Base-by-base conservation (phyloP, 805 yeast genomes). In the Lachancea thermotolerans region DNA sequence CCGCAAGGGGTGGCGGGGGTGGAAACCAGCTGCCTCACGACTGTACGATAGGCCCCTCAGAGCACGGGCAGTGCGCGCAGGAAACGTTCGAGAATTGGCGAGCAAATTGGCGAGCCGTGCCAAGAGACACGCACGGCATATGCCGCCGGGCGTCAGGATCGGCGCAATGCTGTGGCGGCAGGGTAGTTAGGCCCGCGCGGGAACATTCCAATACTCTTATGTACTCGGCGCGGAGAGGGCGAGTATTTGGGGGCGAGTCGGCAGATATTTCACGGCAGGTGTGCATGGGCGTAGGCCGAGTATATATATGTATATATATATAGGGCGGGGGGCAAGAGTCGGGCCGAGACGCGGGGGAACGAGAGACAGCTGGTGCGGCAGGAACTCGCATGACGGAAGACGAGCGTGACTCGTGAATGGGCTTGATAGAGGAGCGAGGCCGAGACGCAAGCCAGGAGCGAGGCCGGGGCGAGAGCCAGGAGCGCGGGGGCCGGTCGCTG, bases 401-500 rank as follows among this genome's bases (percentile, higher is more conserved):
- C 14, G 33, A 11, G 18, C 33, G 18, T 21, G 10, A 21, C 14
- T 21, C 14, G 28, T 37, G 32, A 29, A 37, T 37, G 41, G 14
- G 21, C 17, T 27, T 37, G 41, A 14, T 32, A 28, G 33, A 37
- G 21, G 21, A 28, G 33, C 21, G 33, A 27, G 39, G 12, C 29
- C 33, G 10, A 10, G 40, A 7, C 27, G 10, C 21, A 25, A 15
- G 33, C 10, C 25, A 21, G 25, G 25, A 10, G 39, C 39, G 25
- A 25, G 41, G 18, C 12, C 36, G 37, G 16, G 17, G 16, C 10
- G 18, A 15, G 32, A 11, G 37, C 12, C 37, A 21, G 25, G 25
- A 21, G 25, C 25, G 27, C 18, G 39, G 46, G 10, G 46, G 34
- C 6, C 46, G 46, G n/a, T 33, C 46, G 39, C 35, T 43, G 29